These are phyloP conservation scores for Echinochloa phyllopogon DNA, from an alignment of 176 grass and related monocot species.

Conservation along the genomic window DNA sequence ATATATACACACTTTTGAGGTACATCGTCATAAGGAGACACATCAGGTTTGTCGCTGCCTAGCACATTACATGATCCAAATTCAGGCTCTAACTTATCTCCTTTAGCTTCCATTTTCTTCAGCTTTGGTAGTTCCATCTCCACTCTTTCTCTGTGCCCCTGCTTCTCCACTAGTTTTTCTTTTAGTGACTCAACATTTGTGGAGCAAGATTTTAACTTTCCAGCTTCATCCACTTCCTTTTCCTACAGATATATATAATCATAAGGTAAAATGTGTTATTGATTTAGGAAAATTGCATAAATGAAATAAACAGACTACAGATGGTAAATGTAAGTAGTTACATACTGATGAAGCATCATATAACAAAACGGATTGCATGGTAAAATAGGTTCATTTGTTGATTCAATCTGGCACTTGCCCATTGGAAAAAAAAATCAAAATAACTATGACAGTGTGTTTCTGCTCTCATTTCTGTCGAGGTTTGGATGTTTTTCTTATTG, in stretches of 20 bases:
- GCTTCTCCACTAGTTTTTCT: slow-evolving; percentile 77
- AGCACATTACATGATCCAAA: slow-evolving; percentile 62
- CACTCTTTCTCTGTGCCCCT: slow-evolving; percentile 56
- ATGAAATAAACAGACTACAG: background rate
- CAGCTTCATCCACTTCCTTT: slow-evolving; percentile 71
- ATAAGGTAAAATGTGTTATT: slow-evolving; percentile 16
- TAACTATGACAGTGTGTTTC: background rate
- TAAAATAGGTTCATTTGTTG: background rate
- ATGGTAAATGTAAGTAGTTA: background rate
- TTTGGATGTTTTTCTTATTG: background rate
- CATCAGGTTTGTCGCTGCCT: slow-evolving; percentile 67
- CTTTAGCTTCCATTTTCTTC: slow-evolving; percentile 53
- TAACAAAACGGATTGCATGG: background rate
- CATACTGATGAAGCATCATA: slow-evolving; percentile 14
- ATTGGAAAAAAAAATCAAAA: background rate
- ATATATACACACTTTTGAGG: slow-evolving; percentile 60
- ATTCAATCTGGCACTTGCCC: background rate
- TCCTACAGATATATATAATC: slow-evolving; percentile 52
- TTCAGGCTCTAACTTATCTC: slow-evolving; percentile 70
- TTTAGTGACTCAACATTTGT: slow-evolving; percentile 59
- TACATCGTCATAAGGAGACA: slow-evolving; percentile 58
- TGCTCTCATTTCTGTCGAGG: background rate
- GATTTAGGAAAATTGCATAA: slow-evolving; percentile 10
- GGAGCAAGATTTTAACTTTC: slow-evolving; percentile 68
- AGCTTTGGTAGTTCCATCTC: slow-evolving; percentile 73